phyloP scores from a whole-genome alignment of 148 eudicot species.

The Mesembryanthemum crystallinum region DNA sequence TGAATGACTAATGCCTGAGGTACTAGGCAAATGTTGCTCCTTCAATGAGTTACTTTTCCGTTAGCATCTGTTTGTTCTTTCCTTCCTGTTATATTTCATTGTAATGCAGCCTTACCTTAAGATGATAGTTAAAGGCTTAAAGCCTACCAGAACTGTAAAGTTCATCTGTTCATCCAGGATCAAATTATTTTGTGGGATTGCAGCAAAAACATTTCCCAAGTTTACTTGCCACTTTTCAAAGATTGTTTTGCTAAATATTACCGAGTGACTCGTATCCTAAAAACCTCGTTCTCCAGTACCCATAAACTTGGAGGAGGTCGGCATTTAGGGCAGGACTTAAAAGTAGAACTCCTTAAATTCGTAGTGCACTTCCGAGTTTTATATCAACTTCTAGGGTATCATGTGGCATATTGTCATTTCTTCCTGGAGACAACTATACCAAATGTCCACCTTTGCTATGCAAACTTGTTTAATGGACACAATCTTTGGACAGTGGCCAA shows the following conservation, averaged over 20 bases:
- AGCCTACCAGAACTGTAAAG: background rate
- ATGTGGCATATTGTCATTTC: background rate
- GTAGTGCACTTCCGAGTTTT: too few species aligned
- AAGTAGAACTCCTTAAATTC: too few species aligned
- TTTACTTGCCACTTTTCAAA: background rate
- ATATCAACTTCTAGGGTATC: too few species aligned
- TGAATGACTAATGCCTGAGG: too few species aligned
- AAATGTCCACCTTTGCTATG: background rate
- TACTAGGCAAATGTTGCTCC: too few species aligned
- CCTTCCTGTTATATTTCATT: background rate
- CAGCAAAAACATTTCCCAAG: background rate
- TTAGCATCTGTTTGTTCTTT: too few species aligned
- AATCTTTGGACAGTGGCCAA: too few species aligned
- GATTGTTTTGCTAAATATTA: background rate
- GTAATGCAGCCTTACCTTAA: background rate
- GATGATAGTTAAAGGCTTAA: background rate
- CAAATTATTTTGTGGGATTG: background rate
- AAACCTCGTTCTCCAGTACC: too few species aligned
- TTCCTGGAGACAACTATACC: too few species aligned
- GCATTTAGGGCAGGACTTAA: too few species aligned
- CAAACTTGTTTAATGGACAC: background rate
- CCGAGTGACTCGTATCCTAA: background rate
- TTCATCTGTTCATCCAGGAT: background rate
- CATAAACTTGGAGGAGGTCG: too few species aligned
- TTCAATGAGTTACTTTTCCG: too few species aligned